These are phyloP conservation scores for Coniochaeta hoffmannii DNA, from an alignment of 2,329 filamentous ascomycete genomes.

Conservation along the genomic window DNA sequence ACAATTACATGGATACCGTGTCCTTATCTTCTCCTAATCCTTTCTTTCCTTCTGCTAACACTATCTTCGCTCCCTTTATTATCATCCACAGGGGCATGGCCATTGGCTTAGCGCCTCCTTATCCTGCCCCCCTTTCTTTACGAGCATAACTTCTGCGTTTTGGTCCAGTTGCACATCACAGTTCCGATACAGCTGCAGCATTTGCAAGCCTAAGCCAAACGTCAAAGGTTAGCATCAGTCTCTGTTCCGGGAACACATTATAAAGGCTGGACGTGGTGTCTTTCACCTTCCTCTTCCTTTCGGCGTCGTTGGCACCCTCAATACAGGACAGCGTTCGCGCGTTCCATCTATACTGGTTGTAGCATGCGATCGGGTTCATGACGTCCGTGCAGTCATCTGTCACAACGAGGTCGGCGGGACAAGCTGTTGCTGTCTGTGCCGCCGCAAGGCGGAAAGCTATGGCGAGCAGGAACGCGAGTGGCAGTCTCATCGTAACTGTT, in stretches of 20 bases:
- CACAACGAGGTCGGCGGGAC: slow-evolving; percentile 23
- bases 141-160: slow-evolving; percentile 1
- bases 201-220: slow-evolving; percentile 21
- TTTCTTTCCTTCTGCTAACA: no score
- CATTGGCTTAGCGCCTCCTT: no score
- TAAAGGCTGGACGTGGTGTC: background rate
- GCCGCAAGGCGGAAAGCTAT: slow-evolving; percentile 13
- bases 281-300: slow-evolving; percentile 23
- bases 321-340: slow-evolving; percentile 28
- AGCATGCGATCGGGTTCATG: slow-evolving; percentile 31
- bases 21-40: no score
- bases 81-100: no score
- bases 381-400: slow-evolving; percentile 30
- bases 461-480: slow-evolving; percentile 11
- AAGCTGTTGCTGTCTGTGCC: slow-evolving; percentile 17
- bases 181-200: slow-evolving; percentile 28
- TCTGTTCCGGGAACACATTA: background rate
- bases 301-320: slow-evolving; percentile 23
- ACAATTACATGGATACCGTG: no score
- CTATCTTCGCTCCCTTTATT: no score
- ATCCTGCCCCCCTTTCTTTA: no score
- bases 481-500: slow-evolving; percentile 4
- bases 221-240: slow-evolving; percentile 1
- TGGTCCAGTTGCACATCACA: slow-evolving; percentile 29
- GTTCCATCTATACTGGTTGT: slow-evolving; percentile 29